Conservation (phyloP, 805 yeast species). For the Kuraishia ogatae region DNA sequence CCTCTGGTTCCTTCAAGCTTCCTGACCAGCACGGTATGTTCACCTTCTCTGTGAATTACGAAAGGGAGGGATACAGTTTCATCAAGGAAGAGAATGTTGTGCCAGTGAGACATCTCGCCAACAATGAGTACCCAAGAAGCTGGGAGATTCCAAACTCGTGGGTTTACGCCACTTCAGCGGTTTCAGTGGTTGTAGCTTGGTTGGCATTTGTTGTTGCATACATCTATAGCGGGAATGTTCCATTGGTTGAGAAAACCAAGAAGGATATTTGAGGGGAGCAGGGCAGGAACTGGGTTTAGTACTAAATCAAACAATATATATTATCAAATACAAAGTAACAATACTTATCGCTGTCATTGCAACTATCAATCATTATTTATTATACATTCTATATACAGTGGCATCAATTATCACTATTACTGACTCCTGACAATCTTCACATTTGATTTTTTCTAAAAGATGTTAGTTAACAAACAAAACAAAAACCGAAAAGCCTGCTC, state of each 20-base stretch:
- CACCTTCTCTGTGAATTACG: slow-evolving; percentile 72
- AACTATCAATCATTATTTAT: background rate
- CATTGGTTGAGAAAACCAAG: slow-evolving; percentile 10
- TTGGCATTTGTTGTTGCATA: slow-evolving; percentile 64
- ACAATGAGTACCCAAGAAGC: slow-evolving; percentile 88
- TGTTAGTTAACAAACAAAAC: background rate
- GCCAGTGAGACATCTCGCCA: slow-evolving; percentile 88
- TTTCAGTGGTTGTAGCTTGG: slow-evolving; percentile 69
- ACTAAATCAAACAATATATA: background rate
- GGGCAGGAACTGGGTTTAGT: background rate
- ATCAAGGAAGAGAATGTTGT: slow-evolving; percentile 59
- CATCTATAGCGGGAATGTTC: slow-evolving; percentile 25
- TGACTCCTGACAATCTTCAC: slow-evolving; percentile 34
- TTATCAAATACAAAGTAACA: background rate
- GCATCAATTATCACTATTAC: background rate
- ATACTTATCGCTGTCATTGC: background rate
- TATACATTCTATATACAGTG: background rate
- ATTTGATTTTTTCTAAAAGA: slow-evolving; percentile 27
- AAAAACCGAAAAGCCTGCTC: too few species aligned
- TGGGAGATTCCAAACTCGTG: slow-evolving; percentile 92
- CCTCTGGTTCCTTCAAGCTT: slow-evolving; percentile 45
- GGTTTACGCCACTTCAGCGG: slow-evolving; percentile 75
- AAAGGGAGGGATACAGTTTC: slow-evolving; percentile 67
- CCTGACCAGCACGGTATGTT: slow-evolving; percentile 98
- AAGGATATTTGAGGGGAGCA: slow-evolving; percentile 11